These are phyloP conservation scores for Omphalea diandra DNA, from an alignment of 441 rosid genomes.

Conservation along the genomic window DNA sequence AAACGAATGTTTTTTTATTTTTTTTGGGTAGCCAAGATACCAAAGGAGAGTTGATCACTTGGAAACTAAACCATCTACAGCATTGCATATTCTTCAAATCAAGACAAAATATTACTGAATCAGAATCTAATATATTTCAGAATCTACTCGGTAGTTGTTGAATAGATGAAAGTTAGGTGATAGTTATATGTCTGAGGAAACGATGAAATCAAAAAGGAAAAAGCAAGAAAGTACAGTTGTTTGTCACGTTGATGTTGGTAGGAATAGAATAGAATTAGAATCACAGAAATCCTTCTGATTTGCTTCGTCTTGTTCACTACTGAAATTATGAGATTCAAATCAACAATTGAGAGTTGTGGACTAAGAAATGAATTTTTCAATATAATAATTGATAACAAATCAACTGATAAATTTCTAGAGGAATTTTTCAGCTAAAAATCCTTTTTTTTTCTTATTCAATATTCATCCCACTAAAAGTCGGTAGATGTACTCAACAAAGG, in stretches of 20 bases:
- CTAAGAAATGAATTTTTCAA: background rate
- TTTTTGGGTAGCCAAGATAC: no score
- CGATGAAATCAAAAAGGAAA: background rate
- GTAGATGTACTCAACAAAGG: background rate
- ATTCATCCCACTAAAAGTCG: background rate
- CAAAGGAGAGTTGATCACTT: no score
- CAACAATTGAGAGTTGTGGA: background rate
- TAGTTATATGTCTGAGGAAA: background rate
- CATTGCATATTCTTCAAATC: no score
- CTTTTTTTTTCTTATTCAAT: background rate
- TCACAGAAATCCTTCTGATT: background rate
- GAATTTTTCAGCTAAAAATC: no score
- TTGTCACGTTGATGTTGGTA: background rate
- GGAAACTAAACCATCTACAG: no score
- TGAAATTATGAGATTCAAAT: no score
- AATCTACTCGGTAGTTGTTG: background rate
- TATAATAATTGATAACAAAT: background rate
- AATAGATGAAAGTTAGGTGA: background rate
- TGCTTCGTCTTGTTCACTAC: background rate
- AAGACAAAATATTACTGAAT: no score
- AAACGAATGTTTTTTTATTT: no score
- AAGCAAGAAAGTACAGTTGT: background rate
- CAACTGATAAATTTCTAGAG: no score
- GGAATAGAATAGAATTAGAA: slow-evolving; percentile 14
- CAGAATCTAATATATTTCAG: no score